Base-by-base conservation (phyloP, 1,284 basidiomycete genomes). In the Phlebopus sp. region DNA sequence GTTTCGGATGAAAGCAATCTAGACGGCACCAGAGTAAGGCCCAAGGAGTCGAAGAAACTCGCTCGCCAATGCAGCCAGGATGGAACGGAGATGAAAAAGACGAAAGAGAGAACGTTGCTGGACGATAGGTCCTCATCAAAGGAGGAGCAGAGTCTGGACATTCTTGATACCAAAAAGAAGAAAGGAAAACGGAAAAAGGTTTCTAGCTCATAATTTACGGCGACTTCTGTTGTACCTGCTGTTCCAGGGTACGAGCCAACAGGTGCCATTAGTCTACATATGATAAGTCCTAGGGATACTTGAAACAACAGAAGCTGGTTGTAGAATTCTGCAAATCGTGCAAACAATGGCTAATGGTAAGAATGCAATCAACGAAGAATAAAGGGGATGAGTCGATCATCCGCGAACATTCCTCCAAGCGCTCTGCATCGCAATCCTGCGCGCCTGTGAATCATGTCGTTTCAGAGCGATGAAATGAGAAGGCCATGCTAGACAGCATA, bases 361-460 rank as follows among this genome's bases (percentile, higher is more conserved):
- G 45, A 25, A 17, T 32, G 49, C 44, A 49, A 27, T 19, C 47
- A 43, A 50, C 47, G 42, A 38, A 10, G 29, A 37, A 18, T 15
- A 31, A 23, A 41, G 23, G 30, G 18, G 23, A 39, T 15, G 41
- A 51, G 50, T 59, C 57, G 30, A 32, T 63, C 50, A 82, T 56
- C 71, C 74, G 46, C 76, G 73, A 19, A 74, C 69, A 49, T 78
- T 72, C 60, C 84, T 76, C 84, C 84, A 86, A 29, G 84, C 84
- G 55, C 84, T 86, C 59, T 86, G 84, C 78, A 86, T 77, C 23
- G 84, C 77, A 55, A 86, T 86, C 39, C 84, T 78, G 50, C 79
- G 74, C 18, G 84, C 84, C 83, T 84, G 51, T 23, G 47, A 10
- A 39, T 8, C 27, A 8, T 11, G 10, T 43, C 54, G 47, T 46